Evolutionary conservation across 1,284 basidiomycete species (phyloP), one percentile per base, ranked within the genome.

Genomic region (Ceratobasidium theobromae): DNA sequence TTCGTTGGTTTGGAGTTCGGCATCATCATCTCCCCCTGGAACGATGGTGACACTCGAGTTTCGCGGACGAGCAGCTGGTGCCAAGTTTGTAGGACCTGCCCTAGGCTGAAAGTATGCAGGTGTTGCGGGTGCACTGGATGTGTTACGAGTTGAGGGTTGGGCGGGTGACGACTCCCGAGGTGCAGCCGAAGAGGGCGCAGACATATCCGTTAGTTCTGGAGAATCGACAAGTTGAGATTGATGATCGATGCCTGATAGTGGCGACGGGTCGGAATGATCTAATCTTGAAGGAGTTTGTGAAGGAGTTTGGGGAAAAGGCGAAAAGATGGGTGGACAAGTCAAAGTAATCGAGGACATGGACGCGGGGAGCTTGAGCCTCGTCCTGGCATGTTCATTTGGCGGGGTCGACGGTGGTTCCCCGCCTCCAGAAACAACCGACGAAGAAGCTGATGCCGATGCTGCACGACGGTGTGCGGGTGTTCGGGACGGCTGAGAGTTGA

Each of bases 271-370:
- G 18, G 14, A 43, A 21, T 23, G 48, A 16, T 49, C 58, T 16
- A 48, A 64, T 64, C 25, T 23, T 16, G 48, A 43, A n/a, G 58
- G 46, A 40, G 58, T 41, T 16, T 49, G 18, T 16, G 58, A 35
- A n/a, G 58, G 48, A 40, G 48, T 46, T 27, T 25, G 48, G 3
- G 58, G 58, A 6, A 52, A 23, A 4, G 58, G 33, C 8, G 58
- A 52, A 41, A 64, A 52, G 6, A 43, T 21, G 25, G 33, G 1
- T 30, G 58, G 58, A 1, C 8, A 23, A 27, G 32, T 48, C 6
- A 64, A n/a, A 2, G 46, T 64, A 23, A 64, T 64, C 25, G 58
- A 23, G 8, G 58, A 64, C 18, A 64, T 30, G 14, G 58, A 52
- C 5, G 48, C 23, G 5, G 27, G 58, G 11, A 64, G 32, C 27